Base-by-base conservation (phyloP, 192 early-diverging fungal species). In the Rhizophagus clarus region DNA sequence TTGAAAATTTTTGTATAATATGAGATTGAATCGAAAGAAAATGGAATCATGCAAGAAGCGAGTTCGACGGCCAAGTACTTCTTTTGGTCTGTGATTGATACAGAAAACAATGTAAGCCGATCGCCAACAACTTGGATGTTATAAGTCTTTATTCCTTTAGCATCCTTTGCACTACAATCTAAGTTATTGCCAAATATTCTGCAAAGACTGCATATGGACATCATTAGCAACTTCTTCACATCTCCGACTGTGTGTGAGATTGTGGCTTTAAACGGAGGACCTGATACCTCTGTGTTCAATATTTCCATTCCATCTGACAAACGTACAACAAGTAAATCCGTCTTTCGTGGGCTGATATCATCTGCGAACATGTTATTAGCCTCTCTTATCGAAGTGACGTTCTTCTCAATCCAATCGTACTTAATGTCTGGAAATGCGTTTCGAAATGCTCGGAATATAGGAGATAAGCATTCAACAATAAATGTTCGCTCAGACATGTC, bases 1-100 rank as follows among this genome's bases (percentile, higher is more conserved):
- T 76, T 76, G 40, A 76, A 76, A 10, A 76, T 76, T 63, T 61
- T 76, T 63, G 32, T 34, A 61, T 76, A 76, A 1, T 60, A 76
- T 2, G 2, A 12, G 29, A 76, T 76, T 14, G 60, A 32, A 34
- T 76, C 61, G 20, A 61, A 76, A 4, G 74, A 76, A 76, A 79
- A 79, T 1, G 67, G 66, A 79, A 79, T 68, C 47, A 79, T 6
- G 56, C 68, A 79, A 12, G 77, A 79, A 7, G n/a, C 22, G 2
- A 79, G 49, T 42, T 79, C 37, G 1, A 79, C 1, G 26, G 40
- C 22, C 26, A 79, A 47, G 22, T 49, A 79, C 22, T 79, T 72
- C 15, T 71, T 71, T 34, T 61, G 32, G 17, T 15, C 68, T 22
- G 24, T 31, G 40, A 70, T 40, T 0, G 66, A 79, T 0, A 79